These are phyloP conservation scores for Austroboletus eburneus DNA, from an alignment of 768 basidiomycete species.

Conservation along the genomic window DNA sequence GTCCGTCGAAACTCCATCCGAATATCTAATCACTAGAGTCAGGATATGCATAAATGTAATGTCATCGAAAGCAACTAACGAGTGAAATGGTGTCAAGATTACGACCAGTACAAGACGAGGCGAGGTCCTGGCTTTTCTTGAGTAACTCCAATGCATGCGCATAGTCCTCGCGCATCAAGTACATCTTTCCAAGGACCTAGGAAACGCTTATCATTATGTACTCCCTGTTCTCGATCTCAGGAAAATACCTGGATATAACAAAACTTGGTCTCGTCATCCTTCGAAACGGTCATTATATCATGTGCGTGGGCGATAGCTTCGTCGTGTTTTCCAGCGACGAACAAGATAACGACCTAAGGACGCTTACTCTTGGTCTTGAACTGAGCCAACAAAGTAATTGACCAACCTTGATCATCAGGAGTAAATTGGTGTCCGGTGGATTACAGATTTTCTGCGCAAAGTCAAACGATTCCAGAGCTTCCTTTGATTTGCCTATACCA, in stretches of 20 bases:
- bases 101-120: neutral
- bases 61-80: neutral
- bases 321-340: neutral
- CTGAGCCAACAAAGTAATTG: neutral
- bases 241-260: conserved; percentile 5
- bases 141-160: neutral
- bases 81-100: conserved; percentile 1
- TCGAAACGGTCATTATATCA: neutral
- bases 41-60: neutral
- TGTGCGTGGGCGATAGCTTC: conserved; percentile 1
- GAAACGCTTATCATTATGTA: neutral
- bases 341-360: neutral
- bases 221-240: neutral
- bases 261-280: conserved; percentile 1
- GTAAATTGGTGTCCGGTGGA: neutral
- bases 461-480: conserved; percentile 1
- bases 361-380: neutral
- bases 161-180: neutral
- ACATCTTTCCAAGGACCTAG: conserved; percentile 7
- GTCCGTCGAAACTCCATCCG: conserved; percentile 4
- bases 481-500: neutral
- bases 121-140: neutral
- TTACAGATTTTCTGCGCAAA: neutral
- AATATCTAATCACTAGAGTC: conserved; percentile 1
- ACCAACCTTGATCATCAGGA: conserved; percentile 7